Base-by-base conservation (phyloP, 169 alveolate genomes). In the Cryptosporidium sp. region DNA sequence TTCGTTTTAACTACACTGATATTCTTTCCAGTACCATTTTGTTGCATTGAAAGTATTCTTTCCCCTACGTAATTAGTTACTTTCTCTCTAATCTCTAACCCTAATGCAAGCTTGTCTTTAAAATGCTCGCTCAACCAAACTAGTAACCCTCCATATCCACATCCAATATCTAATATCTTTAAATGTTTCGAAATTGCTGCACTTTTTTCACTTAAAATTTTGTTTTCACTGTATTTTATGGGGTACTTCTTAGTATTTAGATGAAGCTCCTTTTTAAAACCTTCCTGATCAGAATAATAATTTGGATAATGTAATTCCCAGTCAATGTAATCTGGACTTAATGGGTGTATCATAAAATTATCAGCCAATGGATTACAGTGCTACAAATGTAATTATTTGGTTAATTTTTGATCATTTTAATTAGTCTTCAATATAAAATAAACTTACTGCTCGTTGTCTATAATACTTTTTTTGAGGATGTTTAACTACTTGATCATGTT, bases 331-430 rank as follows among this genome's bases (percentile, higher is more conserved):
- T 87, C 87, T 31, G 96, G 96, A 29, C 92, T 92, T 7, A 75
- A 35, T 5, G 97, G 97, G 60, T 95, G 95, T 42, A 68, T 91
- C 87, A 95, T 94, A 48, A 75, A 91, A 39, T 94, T 91, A 70
- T 95, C 97, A n/a, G 96, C 92, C 37, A 95, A 93, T 31, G 97
- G 97, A 84, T 95, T 95, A 71, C 97, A 95, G 85, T 95, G 97
- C 95, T 91, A 60, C 8, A 65, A 65, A 65, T 16, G 7, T 3
- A 18, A 29, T 26, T 12, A 33, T 21, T 33, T 48, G 12, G 12
- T 48, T 48, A 0, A 16, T 14, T 14, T 1, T 48, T 5, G 23
- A 14, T 48, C 21, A 21, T 6, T n/a, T 56, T 26, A 5, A 26
- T 26, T 56, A 5, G 16, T 56, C n/a, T 56, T 16, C 1, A 23